Conservation (phyloP, 2,329 filamentous ascomycete genomes). For the Penicillium sp. region DNA sequence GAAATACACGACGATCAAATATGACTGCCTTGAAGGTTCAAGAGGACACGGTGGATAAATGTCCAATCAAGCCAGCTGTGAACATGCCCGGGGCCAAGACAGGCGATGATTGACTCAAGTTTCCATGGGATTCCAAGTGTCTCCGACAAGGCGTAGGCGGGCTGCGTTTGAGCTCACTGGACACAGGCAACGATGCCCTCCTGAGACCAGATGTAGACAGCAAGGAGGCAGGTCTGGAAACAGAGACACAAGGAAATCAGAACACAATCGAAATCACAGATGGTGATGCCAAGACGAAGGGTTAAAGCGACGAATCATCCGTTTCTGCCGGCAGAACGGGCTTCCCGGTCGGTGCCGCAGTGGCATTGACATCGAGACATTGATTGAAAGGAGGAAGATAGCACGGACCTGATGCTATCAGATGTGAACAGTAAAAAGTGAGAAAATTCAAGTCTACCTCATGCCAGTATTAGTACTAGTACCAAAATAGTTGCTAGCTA, state of each 20-base stretch:
- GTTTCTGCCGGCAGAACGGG: conserved; percentile 16
- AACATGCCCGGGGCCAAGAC: conserved; percentile 17
- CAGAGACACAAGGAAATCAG: background rate
- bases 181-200: background rate
- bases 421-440: background rate
- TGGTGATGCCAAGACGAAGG: conserved; percentile 7
- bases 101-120: conserved; percentile 16
- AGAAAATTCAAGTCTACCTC: background rate
- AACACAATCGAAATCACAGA: background rate
- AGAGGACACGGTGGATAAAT: conserved; percentile 8
- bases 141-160: conserved; percentile 25
- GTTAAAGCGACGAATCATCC: conserved; percentile 6
- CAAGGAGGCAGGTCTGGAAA: background rate
- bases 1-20: background rate
- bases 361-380: background rate
- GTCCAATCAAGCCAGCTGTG: conserved; percentile 11
- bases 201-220: background rate
- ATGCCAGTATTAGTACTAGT: background rate
- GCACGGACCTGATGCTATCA: background rate
- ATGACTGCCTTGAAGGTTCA: background rate
- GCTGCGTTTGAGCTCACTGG: conserved; percentile 1
- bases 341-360: background rate
- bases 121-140: conserved; percentile 38
- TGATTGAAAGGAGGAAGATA: background rate
- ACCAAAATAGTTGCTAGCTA: background rate